A percentile compares a stretch with the other conserved stretches of the same genome.
These are phyloP conservation scores for Corymbia maculata DNA, from an alignment of 345 rosid species.

Conservation along the genomic window DNA sequence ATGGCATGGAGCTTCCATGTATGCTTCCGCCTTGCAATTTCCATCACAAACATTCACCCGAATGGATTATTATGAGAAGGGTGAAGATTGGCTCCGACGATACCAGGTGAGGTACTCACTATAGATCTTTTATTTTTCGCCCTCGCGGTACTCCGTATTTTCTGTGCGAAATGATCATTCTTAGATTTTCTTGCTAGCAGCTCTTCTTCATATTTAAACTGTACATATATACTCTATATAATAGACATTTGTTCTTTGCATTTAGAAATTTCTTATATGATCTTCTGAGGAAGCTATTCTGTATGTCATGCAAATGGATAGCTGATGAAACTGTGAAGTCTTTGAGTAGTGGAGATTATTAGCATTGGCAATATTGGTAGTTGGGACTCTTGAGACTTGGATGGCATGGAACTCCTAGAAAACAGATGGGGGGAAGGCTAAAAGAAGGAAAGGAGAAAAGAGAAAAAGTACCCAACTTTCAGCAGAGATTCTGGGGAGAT, in stretches of 20 bases:
- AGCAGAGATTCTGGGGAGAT: background rate
- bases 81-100: constrained; percentile 85
- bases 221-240: background rate
- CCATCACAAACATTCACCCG: constrained; percentile 51
- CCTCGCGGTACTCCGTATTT: background rate
- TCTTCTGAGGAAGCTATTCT: background rate
- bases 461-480: background rate
- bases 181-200: background rate
- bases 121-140: constrained; percentile 1
- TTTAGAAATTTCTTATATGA: background rate
- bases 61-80: constrained; percentile 75
- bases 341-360: background rate
- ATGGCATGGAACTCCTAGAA: background rate
- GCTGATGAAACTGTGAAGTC: background rate
- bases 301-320: background rate
- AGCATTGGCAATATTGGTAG: background rate
- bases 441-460: background rate
- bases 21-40: constrained; percentile 51
- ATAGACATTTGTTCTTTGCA: background rate
- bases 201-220: background rate
- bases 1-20: constrained; percentile 89
- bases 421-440: background rate
- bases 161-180: background rate
- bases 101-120: constrained; percentile 57
- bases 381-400: background rate